Percentiles rank a stretch among this genome's conserved stretches.
phyloP scores from a whole-genome alignment of 306 rosid genomes.

The Malus asiatica region DNA sequence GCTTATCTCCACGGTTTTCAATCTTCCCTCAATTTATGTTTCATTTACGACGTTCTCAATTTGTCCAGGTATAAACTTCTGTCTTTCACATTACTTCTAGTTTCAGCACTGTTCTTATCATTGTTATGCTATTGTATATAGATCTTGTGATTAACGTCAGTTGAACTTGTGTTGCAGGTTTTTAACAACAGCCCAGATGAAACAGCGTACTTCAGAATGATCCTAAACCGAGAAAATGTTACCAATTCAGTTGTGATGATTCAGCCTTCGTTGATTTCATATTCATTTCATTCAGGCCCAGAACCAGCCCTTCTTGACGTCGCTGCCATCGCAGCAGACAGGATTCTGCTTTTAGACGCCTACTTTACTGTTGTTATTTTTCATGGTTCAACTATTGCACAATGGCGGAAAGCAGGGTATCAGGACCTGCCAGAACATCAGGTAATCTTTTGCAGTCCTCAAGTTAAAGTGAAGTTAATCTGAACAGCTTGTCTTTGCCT shows the following conservation, averaged over 20 bases:
- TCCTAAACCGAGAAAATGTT: conserved; percentile 87
- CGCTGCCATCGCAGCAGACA: conserved; percentile 89
- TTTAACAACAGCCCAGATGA: conserved; percentile 99
- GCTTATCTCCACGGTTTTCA: conserved; percentile 92
- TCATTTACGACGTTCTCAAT: conserved; percentile 91
- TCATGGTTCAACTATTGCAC: conserved; percentile 97
- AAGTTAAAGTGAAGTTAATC: not conserved
- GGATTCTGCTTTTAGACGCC: conserved; percentile 78
- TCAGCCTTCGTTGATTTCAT: conserved; percentile 91
- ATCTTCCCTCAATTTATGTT: conserved; percentile 96
- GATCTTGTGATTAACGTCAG: conserved; percentile 4
- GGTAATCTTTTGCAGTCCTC: conserved; percentile 32
- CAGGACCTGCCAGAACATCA: conserved; percentile 85
- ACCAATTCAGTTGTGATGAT: conserved; percentile 94
- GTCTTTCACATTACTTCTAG: conserved; percentile 2
- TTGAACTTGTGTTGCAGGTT: conserved; percentile 45
- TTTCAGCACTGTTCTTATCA: not conserved
- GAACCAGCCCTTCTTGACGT: conserved; percentile 96
- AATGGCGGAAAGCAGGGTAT: conserved; percentile 95
- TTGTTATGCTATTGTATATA: not conserved
- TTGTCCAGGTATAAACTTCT: conserved; percentile 71
- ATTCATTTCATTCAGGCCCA: conserved; percentile 84
- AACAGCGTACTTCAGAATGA: conserved; percentile 96
- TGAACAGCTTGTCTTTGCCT: not conserved
- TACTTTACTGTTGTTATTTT: conserved; percentile 85